phyloP scores from a whole-genome alignment of 2,329 filamentous ascomycete genomes.

The Lasiodiplodia hormozganensis region DNA sequence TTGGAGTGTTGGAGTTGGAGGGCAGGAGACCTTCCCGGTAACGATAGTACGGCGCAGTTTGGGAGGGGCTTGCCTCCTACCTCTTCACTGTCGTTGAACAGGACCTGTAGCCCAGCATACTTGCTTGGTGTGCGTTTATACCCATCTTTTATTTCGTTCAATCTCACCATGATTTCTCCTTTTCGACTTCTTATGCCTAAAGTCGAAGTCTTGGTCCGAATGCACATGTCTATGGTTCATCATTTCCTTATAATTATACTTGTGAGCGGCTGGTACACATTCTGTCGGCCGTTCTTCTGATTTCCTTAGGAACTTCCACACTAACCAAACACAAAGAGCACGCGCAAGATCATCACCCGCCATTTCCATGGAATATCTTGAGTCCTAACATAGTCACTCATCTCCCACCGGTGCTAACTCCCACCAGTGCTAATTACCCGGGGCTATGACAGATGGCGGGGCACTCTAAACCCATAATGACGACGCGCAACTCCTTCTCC shows the following conservation, averaged over 20 bases:
- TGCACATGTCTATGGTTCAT: too few relatives aligned
- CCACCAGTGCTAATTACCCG: neutral
- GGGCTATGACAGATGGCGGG: conserved; percentile 1
- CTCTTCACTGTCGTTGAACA: neutral
- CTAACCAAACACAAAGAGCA: too few relatives aligned
- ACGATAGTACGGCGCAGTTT: neutral
- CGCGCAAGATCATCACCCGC: too few relatives aligned
- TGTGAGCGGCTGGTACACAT: too few relatives aligned
- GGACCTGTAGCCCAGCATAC: neutral
- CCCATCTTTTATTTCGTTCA: neutral
- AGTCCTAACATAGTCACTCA: neutral
- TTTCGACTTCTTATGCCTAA: too few relatives aligned
- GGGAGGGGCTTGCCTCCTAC: neutral
- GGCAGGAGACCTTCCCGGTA: neutral
- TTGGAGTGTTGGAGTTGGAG: neutral
- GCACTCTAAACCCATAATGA: neutral
- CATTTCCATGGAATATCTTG: too few relatives aligned
- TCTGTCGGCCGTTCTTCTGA: too few relatives aligned
- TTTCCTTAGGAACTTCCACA: too few relatives aligned
- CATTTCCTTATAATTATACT: too few relatives aligned
- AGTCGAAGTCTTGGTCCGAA: too few relatives aligned
- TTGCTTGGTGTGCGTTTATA: too few relatives aligned
- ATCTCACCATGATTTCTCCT: neutral
- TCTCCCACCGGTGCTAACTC: neutral
- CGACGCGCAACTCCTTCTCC: conserved; percentile 3